These are phyloP conservation scores for Nidula microcarpa DNA, from an alignment of 768 basidiomycete genomes.

Conservation along the genomic window DNA sequence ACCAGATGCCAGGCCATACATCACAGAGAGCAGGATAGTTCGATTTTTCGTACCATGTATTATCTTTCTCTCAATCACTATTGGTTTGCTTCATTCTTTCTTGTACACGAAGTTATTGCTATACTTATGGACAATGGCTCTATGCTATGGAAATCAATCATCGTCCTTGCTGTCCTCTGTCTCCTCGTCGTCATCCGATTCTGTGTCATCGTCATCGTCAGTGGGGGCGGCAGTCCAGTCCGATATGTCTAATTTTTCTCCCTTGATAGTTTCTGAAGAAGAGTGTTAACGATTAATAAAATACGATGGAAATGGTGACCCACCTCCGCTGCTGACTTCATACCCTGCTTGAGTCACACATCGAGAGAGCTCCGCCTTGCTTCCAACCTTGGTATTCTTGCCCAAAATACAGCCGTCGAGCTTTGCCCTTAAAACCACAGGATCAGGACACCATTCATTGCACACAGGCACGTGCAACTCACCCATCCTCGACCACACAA, in stretches of 20 bases:
- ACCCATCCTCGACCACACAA: slow-evolving; percentile 88
- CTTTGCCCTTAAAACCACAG: slow-evolving; percentile 49
- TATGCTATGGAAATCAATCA: too few relatives aligned
- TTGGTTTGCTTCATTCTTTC: neutral
- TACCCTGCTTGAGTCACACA: slow-evolving; percentile 79
- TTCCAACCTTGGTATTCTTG: slow-evolving; percentile 67
- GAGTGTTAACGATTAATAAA: neutral
- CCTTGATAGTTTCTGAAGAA: slow-evolving; percentile 45
- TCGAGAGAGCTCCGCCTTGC: slow-evolving; percentile 61
- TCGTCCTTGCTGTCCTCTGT: neutral
- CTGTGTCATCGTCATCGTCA: slow-evolving; percentile 7
- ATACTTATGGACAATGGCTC: too few relatives aligned
- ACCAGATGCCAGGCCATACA: slow-evolving; percentile 59
- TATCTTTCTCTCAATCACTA: slow-evolving; percentile 6
- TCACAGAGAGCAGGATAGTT: slow-evolving; percentile 25
- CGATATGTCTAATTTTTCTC: slow-evolving; percentile 32
- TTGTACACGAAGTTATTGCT: neutral
- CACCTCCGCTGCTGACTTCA: slow-evolving; percentile 65
- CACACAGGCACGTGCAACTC: slow-evolving; percentile 13
- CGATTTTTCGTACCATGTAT: slow-evolving; percentile 6
- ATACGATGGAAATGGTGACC: slow-evolving; percentile 8
- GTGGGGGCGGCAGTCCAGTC: slow-evolving; percentile 31
- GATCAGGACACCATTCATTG: neutral
- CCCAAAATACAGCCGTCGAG: slow-evolving; percentile 76
- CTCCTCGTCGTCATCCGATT: slow-evolving; percentile 3